These are phyloP conservation scores for Alternaria postmessia DNA, from an alignment of 2,329 filamentous ascomycete species.

Conservation along the genomic window DNA sequence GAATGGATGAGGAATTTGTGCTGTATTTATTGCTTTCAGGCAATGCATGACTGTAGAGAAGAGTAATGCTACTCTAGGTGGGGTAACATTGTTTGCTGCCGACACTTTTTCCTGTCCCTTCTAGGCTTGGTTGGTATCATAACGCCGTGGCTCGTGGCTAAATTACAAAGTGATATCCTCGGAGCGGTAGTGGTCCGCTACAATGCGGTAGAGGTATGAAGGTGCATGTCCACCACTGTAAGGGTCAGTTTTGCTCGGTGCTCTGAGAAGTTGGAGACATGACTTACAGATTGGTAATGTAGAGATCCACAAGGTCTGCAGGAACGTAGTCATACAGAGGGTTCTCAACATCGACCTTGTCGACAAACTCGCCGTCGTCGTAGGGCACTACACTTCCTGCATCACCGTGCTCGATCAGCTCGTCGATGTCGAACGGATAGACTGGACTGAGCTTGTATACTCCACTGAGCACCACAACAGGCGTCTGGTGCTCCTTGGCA, in stretches of 20 bases:
- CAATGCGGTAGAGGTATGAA: slow-evolving; percentile 75
- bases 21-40: neutral
- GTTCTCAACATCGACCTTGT: slow-evolving; percentile 78
- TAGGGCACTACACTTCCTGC: slow-evolving; percentile 79
- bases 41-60: neutral
- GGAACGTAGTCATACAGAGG: slow-evolving; percentile 85
- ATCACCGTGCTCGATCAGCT: slow-evolving; percentile 86
- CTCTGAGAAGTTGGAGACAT: slow-evolving; percentile 21
- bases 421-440: slow-evolving; percentile 82
- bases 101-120: neutral
- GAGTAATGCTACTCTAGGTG: neutral
- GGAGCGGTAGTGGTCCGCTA: slow-evolving; percentile 77
- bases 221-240: slow-evolving; percentile 71
- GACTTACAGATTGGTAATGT: slow-evolving; percentile 83
- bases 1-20: neutral
- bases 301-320: slow-evolving; percentile 77
- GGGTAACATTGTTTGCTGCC: neutral
- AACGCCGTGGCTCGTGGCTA: slow-evolving; percentile 3
- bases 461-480: slow-evolving; percentile 87
- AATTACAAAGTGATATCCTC: slow-evolving; percentile 69
- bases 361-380: slow-evolving; percentile 79
- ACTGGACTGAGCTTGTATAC: slow-evolving; percentile 95
- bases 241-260: slow-evolving; percentile 18
- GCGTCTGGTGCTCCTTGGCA: slow-evolving; percentile 80
- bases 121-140: slow-evolving; percentile 5